These are phyloP conservation scores for Gaertneriomyces semiglobifer DNA, from an alignment of 192 early-diverging fungal species.

Conservation along the genomic window DNA sequence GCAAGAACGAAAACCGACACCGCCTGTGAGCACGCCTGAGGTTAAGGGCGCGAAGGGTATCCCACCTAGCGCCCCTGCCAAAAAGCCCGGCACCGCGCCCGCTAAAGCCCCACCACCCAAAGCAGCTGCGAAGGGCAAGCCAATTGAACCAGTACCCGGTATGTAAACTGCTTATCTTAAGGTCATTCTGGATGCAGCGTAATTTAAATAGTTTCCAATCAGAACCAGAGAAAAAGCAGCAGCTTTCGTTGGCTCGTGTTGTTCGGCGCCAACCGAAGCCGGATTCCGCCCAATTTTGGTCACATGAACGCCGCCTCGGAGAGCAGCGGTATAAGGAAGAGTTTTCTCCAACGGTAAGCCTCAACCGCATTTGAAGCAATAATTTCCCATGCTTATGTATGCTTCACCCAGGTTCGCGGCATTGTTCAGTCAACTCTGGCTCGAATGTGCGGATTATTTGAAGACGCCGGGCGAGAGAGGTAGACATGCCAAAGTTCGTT, in stretches of 20 bases:
- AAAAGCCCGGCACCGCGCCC: neutral
- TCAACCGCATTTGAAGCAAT: neutral
- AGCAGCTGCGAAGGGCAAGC: slow-evolving; percentile 8
- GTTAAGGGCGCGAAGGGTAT: neutral
- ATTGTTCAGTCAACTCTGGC: neutral
- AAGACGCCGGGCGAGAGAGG: neutral
- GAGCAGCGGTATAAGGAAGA: slow-evolving; percentile 17
- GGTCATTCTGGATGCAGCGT: neutral
- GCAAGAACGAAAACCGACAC: slow-evolving; percentile 13
- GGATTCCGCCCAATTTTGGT: slow-evolving; percentile 29
- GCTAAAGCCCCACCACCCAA: slow-evolving; percentile 4
- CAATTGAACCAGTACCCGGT: neutral
- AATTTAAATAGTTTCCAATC: neutral
- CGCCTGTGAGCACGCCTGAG: slow-evolving; percentile 6
- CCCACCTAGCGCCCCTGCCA: slow-evolving; percentile 9
- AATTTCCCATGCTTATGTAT: no score
- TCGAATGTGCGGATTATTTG: slow-evolving; percentile 1
- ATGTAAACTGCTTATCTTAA: neutral
- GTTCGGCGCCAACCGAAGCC: slow-evolving; percentile 6
- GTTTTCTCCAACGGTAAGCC: slow-evolving; percentile 5
- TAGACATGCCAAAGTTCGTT: neutral
- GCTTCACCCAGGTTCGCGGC: no score
- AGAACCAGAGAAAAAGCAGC: slow-evolving; percentile 6
- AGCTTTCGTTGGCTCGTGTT: neutral
- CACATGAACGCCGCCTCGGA: slow-evolving; percentile 8